A percentile compares a stretch with the other conserved stretches of the same genome.
These are phyloP conservation scores for Micromonas commoda DNA, from an alignment of 139 green algal genomes.

Conservation along the genomic window DNA sequence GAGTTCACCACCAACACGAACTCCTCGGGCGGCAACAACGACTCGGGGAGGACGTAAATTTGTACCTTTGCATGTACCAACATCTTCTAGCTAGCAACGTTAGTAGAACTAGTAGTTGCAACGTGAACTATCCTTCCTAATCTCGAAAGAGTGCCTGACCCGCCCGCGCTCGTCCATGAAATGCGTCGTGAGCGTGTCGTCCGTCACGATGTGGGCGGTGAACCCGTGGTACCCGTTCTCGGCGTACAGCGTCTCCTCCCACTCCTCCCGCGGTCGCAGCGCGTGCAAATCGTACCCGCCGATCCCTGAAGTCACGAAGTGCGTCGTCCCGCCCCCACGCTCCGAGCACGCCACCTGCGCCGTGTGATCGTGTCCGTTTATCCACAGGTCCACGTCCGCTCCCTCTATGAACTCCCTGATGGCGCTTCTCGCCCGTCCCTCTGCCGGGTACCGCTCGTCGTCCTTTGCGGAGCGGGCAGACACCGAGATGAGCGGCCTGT, in stretches of 20 bases:
- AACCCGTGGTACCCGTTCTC: slow-evolving; percentile 6
- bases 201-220: not conserved
- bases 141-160: not conserved
- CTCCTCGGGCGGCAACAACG: no score
- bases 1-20: slow-evolving; percentile 58
- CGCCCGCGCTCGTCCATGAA: not conserved
- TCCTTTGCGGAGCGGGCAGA: not conserved
- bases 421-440: not conserved
- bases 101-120: not conserved
- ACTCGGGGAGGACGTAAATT: no score
- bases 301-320: slow-evolving; percentile 29
- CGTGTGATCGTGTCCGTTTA: slow-evolving; percentile 33
- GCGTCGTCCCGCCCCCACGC: not conserved
- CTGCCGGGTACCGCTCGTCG: not conserved
- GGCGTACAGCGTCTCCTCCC: not conserved
- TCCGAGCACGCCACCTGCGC: slow-evolving; percentile 4
- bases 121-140: not conserved
- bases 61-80: no score
- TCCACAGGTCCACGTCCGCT: slow-evolving; percentile 7
- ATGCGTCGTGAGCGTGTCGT: not conserved
- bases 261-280: not conserved
- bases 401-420: not conserved
- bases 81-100: no score
- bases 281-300: slow-evolving; percentile 26
- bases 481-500: slow-evolving; percentile 10